Percentiles rank a stretch among this genome's conserved stretches.
phyloP scores from a whole-genome alignment of 495 filamentous ascomycete genomes.

The Penicillium steckii region DNA sequence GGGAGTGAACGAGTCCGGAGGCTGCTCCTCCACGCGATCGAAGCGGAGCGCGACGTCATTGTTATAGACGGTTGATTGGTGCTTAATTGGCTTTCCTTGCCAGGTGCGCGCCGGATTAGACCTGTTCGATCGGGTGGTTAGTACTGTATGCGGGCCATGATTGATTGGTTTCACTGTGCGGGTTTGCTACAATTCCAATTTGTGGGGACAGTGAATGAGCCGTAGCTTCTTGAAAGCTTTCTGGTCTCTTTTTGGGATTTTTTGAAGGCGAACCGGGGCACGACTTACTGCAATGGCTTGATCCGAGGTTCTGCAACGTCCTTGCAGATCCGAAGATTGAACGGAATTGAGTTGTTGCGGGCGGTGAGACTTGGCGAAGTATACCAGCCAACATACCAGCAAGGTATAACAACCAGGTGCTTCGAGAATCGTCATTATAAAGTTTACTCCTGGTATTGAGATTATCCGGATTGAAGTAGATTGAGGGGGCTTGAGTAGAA shows the following conservation, averaged over 20 bases:
- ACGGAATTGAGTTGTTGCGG: slow-evolving; percentile 15
- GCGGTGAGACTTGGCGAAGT: too few species aligned
- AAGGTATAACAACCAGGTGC: too few species aligned
- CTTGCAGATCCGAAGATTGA: slow-evolving; percentile 17
- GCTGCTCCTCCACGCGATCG: slow-evolving; percentile 30
- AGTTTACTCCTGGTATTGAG: too few species aligned
- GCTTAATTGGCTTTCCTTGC: slow-evolving; percentile 20
- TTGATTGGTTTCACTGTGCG: slow-evolving; percentile 6
- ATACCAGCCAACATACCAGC: too few species aligned
- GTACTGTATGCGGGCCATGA: slow-evolving; percentile 5
- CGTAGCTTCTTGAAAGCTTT: neutral
- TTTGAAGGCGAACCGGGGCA: neutral
- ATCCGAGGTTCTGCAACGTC: slow-evolving; percentile 15
- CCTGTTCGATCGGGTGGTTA: slow-evolving; percentile 12
- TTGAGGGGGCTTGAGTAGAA: too few species aligned
- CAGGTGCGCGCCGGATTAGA: slow-evolving; percentile 17
- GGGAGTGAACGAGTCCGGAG: slow-evolving; percentile 30
- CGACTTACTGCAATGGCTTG: slow-evolving; percentile 18
- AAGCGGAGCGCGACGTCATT: slow-evolving; percentile 29
- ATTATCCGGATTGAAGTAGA: too few species aligned
- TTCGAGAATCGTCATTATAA: too few species aligned
- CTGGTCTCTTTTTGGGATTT: neutral
- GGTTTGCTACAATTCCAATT: neutral
- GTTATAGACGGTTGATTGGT: neutral
- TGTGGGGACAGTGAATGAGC: neutral